Conservation (phyloP, 2,329 filamentous ascomycete species). For the Microdochium nivale region DNA sequence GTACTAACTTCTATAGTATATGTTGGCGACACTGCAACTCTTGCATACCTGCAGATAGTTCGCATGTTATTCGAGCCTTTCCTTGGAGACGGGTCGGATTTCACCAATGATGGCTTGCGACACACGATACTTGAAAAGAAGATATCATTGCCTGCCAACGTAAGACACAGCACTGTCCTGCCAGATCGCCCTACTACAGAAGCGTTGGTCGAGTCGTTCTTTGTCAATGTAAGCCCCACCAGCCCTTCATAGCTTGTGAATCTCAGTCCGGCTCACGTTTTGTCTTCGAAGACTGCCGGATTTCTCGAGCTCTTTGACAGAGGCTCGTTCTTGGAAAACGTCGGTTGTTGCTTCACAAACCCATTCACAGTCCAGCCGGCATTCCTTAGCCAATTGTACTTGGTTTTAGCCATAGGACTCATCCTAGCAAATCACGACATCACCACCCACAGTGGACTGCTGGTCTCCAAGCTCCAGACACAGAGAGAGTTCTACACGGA, state of each 20-base stretch:
- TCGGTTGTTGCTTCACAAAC: conserved; percentile 46
- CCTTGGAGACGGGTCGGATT: conserved; percentile 40
- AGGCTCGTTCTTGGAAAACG: conserved; percentile 33
- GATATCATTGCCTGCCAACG: conserved; percentile 34
- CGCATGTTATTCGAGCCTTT: conserved; percentile 50
- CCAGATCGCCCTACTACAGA: conserved; percentile 46
- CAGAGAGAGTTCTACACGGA: conserved; percentile 47
- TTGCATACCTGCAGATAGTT: conserved; percentile 52
- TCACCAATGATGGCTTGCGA: conserved; percentile 47
- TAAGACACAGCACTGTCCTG: conserved; percentile 41
- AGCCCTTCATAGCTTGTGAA: neutral
- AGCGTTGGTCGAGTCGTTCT: conserved; percentile 49
- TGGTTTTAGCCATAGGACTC: conserved; percentile 56
- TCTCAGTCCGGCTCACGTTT: conserved; percentile 7
- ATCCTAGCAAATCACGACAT: conserved; percentile 44
- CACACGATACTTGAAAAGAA: conserved; percentile 48
- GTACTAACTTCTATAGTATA: conserved; percentile 33
- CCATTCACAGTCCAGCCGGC: conserved; percentile 39
- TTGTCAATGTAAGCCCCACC: conserved; percentile 41
- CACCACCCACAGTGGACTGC: conserved; percentile 36
- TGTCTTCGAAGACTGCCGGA: conserved; percentile 40
- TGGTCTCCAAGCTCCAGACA: conserved; percentile 41
- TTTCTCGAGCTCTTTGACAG: conserved; percentile 52
- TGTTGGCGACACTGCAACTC: conserved; percentile 52
- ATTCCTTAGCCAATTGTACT: conserved; percentile 50